Evolutionary conservation across 2,329 filamentous ascomycete species (phyloP).

Genomic region (Aspergillus transmontanensis): DNA sequence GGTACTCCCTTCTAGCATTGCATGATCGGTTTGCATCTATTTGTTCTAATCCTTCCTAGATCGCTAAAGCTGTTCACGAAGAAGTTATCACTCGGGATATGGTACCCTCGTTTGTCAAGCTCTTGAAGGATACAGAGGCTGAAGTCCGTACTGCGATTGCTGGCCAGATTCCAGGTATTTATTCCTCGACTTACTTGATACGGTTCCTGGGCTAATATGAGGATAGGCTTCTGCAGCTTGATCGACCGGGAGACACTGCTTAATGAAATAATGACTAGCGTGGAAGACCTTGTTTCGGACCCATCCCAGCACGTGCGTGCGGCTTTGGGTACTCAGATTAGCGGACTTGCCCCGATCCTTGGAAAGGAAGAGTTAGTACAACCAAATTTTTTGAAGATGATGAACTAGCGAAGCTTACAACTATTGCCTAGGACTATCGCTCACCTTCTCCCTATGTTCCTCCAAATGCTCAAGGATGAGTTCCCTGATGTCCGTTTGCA

Average conservation of each 20-base stretch:
- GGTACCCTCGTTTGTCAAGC: constrained; percentile 94
- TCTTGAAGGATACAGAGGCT: constrained; percentile 96
- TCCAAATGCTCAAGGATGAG: constrained; percentile 99
- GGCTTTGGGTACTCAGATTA: constrained; percentile 94
- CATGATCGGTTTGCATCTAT: not conserved
- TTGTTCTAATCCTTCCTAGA: constrained; percentile 57
- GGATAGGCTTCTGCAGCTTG: constrained; percentile 80
- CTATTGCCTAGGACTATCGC: constrained; percentile 75
- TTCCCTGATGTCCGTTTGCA: constrained; percentile 97
- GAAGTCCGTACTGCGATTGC: constrained; percentile 97
- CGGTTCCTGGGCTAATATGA: constrained; percentile 22
- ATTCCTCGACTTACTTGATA: not conserved
- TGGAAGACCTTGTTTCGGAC: constrained; percentile 95
- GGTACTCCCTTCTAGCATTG: constrained; percentile 53
- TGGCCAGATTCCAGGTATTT: constrained; percentile 83
- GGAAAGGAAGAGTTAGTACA: constrained; percentile 88
- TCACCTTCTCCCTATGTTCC: constrained; percentile 96
- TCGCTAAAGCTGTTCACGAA: constrained; percentile 97
- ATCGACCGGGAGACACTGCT: constrained; percentile 86
- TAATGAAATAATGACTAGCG: constrained; percentile 93
- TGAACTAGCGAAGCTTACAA: constrained; percentile 7
- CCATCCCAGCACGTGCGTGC: constrained; percentile 95
- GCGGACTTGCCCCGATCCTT: constrained; percentile 91
- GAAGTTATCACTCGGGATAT: constrained; percentile 93
- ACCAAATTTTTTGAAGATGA: not conserved